Base-by-base conservation (phyloP, 164 flowering plant genomes). In the Malania oleifera region DNA sequence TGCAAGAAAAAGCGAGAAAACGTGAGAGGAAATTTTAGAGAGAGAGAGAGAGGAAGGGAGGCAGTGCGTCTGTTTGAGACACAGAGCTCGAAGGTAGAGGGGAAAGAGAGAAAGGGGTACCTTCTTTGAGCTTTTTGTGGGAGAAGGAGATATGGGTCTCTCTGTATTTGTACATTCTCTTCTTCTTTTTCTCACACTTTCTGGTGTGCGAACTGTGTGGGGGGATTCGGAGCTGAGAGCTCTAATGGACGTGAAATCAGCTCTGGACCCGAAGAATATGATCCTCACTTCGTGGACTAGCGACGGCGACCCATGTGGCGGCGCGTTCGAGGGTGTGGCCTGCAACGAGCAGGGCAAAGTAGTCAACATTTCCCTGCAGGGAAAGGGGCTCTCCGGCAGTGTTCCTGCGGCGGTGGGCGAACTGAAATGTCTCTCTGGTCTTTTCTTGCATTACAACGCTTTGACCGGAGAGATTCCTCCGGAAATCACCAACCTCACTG, bases 331-430 rank as follows among this genome's bases (percentile, higher is more conserved):
- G 25, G 91, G 91, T 7, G 76, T 85, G 23, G 83, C 74, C 1
- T 85, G 91, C 66, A 81, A 82, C 52, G 82, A 77, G 63, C 73
- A 81, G 46, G 63, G 70, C 14, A 81, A 82, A 67, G 88, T 85
- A 53, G 79, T 79, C 8, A 85, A 82, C 68, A 80, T 85, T 41
- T 74, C 88, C 0, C 39, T 85, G 59, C 82, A 75, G 54, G 80
- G 79, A 0, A 80, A 75, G 57, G 76, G 83, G 6, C 84, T 85
- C 40, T 52, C 79, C 18, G 91, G 91, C 7, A 60, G 46, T 41
- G 17, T 85, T 13, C 67, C 87, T 0, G 74, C 83, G 9, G 81
- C 86, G 2, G 67, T 85, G 53, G 77, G 79, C 0, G 75, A 64
- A 45, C 81, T 85, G 14, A 71, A 71, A 52, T 74, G 73, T 60